Conservation (phyloP, 192 early-diverging fungal genomes). For the Coemansia sp. region DNA sequence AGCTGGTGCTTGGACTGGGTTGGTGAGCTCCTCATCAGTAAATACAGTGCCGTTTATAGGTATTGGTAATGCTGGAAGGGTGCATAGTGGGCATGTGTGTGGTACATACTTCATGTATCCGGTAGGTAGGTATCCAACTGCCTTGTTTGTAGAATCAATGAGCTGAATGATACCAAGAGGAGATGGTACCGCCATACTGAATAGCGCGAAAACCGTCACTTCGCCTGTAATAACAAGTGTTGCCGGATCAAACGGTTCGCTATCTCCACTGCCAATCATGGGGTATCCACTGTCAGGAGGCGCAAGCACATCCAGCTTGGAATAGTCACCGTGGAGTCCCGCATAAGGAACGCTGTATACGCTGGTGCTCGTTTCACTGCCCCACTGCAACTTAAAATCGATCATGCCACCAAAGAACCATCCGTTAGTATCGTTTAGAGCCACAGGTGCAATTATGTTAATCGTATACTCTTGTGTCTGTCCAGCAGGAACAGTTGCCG, state of each 20-base stretch:
- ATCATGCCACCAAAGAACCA: conserved; percentile 56
- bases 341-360: conserved; percentile 43
- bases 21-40: conserved; percentile 14
- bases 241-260: conserved; percentile 12
- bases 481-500: conserved; percentile 30
- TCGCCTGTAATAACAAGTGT: conserved; percentile 13
- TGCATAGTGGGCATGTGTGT: conserved; percentile 18
- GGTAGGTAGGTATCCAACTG: conserved; percentile 22
- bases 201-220: neutral
- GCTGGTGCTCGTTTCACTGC: conserved; percentile 1
- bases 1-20: conserved; percentile 14
- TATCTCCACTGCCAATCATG: conserved; percentile 10
- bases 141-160: conserved; percentile 18
- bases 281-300: conserved; percentile 16
- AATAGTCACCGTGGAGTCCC: conserved; percentile 51
- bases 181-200: conserved; percentile 28
- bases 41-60: conserved; percentile 10
- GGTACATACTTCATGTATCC: conserved; percentile 23
- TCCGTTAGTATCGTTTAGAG: conserved; percentile 28
- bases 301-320: conserved; percentile 22
- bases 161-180: conserved; percentile 21
- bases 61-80: neutral
- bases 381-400: conserved; percentile 32
- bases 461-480: conserved; percentile 15
- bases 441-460: conserved; percentile 30